phyloP scores from a whole-genome alignment of 352 stramenopile species.

The Pythium rhizo-oryzae region DNA sequence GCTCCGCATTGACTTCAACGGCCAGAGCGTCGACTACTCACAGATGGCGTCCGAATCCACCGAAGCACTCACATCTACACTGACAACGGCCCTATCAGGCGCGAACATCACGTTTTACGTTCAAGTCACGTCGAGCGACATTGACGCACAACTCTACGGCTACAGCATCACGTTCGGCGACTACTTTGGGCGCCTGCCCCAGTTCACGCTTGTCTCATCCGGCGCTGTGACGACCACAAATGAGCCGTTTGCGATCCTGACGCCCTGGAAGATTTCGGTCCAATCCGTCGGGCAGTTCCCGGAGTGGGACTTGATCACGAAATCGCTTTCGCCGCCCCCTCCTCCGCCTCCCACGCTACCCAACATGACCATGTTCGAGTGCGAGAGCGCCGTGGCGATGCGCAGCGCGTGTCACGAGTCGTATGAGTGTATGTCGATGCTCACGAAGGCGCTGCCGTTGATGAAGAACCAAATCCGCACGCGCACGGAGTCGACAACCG shows the following conservation, averaged over 20 bases:
- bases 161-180: constrained; percentile 22
- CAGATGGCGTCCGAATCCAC: not conserved
- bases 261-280: constrained; percentile 6
- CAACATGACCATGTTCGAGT: not conserved
- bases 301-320: constrained; percentile 17
- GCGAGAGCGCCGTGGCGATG: not conserved
- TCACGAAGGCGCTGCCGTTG: not conserved
- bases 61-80: not conserved
- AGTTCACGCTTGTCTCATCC: not conserved
- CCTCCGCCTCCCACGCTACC: not conserved
- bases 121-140: not conserved
- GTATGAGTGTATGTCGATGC: constrained; percentile 14
- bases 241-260: not conserved
- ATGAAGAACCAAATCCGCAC: not conserved
- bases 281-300: constrained; percentile 12
- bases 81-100: not conserved
- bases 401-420: constrained; percentile 1
- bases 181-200: constrained; percentile 20
- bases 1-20: constrained; percentile 7
- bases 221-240: not conserved
- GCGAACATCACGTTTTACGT: not conserved
- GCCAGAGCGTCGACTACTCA: constrained; percentile 3
- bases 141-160: not conserved
- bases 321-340: not conserved
- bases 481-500: not conserved